Base-by-base conservation (phyloP, 805 yeast species). In the Starmerella riodocensis region DNA sequence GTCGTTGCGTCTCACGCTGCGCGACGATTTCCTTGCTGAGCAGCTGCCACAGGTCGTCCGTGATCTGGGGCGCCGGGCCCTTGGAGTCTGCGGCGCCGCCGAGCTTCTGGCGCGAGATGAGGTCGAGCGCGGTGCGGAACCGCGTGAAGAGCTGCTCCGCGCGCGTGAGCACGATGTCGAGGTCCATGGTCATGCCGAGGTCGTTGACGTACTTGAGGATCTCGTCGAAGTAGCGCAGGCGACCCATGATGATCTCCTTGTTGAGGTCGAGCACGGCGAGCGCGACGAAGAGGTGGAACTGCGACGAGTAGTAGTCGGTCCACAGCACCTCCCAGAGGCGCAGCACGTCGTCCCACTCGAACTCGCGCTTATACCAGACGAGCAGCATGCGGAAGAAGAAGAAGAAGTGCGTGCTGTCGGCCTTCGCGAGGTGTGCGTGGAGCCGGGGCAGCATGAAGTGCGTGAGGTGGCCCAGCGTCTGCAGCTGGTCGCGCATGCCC, bases 291-390 rank as follows among this genome's bases (percentile, higher is more conserved):
- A 91, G 60, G 50, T 85, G 93, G 57, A 78, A 86, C 57, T 91
- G 96, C 5, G 91, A 76, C 0, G 88, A 72, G 53, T 82, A 76
- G 52, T 63, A 78, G 60, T 88, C 88, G 0, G 97, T 88, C 76
- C 91, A 83, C 34, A 91, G 64, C 3, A 80, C 75, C 54, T 88
- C 98, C 97, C 97, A 88, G n/a, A 88, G 65, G 22, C 71, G 64
- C 54, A 80, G 62, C 1, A 83, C 80, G 39, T 82, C 82, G 34
- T 71, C 72, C 71, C 88, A 81, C 21, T 69, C 70, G 47, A 91
- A 78, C 54, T 91, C 98, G 36, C 98, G 72, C 57, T 91, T 91
- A 57, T 72, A 91, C 94, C 95, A 86, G 2, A 91, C 96, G 29
- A 91, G 64, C 13, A 91, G 62, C 97, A 91, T 88, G 44, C 97